Evolutionary conservation across 1,284 basidiomycete species (phyloP), one percentile per base, ranked within the genome.

Genomic region (Porodaedalea pini): DNA sequence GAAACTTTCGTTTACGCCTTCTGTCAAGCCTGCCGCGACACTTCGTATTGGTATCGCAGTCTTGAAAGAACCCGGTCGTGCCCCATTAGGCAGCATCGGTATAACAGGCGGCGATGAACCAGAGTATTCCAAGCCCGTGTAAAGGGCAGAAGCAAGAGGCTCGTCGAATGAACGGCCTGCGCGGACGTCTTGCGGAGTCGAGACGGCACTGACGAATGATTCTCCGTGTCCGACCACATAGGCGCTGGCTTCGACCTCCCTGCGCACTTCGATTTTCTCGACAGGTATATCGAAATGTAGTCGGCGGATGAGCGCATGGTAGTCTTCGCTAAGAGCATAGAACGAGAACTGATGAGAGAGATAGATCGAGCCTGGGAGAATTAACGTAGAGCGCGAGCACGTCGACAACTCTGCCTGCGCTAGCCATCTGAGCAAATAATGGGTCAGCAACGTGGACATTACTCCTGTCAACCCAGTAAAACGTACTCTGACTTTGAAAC

Each of bases 301-400:
- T 1, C 82, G 78, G 0, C 88, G 82, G 32, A 92, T 77, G 8
- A 90, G 81, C 0, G 87, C 84, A 63, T 89, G 88, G 62, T 91
- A 91, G 67, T 93, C 90, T 61, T 88, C 86, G 1, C 83, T 80
- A 0, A 92, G 77, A 1, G 82, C 78, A 64, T 83, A 80, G 74
- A 94, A 94, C 7, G 83, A 76, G 69, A 93, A 88, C 61, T 94
- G 90, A 62, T 90, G 88, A 0, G 85, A 83, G 11, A 91, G 80
- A 68, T 94, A 94, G 39, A 95, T 78, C 0, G 88, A 78, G 0
- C 83, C 78, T 1, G 90, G 87, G 0, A 90, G 76, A 23, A 90
- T 73, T 2, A 71, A 75, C 0, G 77, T 73, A 1, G 82, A 82
- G 4, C 72, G 73, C 1, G 83, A 83, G 68, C 74, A 82, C 0